Conservation (phyloP, 352 stramenopile species). For the Phytophthora macrochlamydospora region DNA sequence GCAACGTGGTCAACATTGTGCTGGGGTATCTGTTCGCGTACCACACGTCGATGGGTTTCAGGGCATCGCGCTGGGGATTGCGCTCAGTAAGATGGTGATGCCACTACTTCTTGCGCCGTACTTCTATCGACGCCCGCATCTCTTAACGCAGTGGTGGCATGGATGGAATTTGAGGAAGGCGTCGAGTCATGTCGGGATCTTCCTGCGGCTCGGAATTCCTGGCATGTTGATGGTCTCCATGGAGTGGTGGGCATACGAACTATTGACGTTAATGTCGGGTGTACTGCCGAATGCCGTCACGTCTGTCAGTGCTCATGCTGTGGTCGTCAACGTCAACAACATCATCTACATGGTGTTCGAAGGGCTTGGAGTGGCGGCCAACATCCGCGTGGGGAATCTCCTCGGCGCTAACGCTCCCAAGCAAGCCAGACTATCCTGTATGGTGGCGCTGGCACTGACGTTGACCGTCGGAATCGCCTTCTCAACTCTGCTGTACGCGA, state of each 20-base stretch:
- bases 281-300: constrained; percentile 63
- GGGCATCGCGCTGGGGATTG: constrained; percentile 71
- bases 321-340: constrained; percentile 69
- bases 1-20: constrained; percentile 66
- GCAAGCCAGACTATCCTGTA: constrained; percentile 44
- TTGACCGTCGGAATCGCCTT: constrained; percentile 42
- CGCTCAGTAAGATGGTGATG: constrained; percentile 58
- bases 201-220: constrained; percentile 61
- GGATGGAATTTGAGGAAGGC: constrained; percentile 67
- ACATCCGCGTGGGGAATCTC: constrained; percentile 77
- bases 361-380: constrained; percentile 62
- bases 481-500: constrained; percentile 38
- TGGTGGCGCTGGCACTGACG: constrained; percentile 43
- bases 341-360: constrained; percentile 76
- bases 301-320: constrained; percentile 62
- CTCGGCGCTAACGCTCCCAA: constrained; percentile 65
- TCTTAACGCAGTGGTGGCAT: constrained; percentile 50
- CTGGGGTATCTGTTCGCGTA: constrained; percentile 74
- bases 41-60: constrained; percentile 76
- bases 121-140: constrained; percentile 39
- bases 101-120: constrained; percentile 58
- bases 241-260: constrained; percentile 80
- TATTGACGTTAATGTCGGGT: constrained; percentile 66
- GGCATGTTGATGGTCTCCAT: constrained; percentile 71
- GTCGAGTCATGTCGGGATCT: constrained; percentile 43